Base-by-base conservation (phyloP, 2,329 filamentous ascomycete genomes). In the Ophiostoma quercus region DNA sequence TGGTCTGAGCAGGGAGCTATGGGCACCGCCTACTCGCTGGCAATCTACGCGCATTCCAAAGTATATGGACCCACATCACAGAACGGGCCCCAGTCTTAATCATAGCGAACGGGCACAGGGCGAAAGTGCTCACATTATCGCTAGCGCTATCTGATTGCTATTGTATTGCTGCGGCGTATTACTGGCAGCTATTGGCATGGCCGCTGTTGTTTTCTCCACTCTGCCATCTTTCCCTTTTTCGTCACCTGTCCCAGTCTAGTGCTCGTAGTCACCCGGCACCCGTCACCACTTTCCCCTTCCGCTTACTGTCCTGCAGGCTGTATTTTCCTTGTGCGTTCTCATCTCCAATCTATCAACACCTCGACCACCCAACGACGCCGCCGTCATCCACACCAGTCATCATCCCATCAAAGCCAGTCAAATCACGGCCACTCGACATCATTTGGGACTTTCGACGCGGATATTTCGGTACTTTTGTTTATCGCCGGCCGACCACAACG, bases 251-350 rank as follows among this genome's bases (percentile, higher is more conserved):
- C 43, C 14, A 47, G 43, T 47, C n/a, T 22, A 39, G 63, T 66
- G 34, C 32, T 41, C 39, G 37, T 66, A 47, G 63, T 66, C 65
- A 66, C 65, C 65, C n/a, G 39, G 65, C 65, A 66, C 65, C 65
- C 65, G 65, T 66, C 65, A 66, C 39, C 39, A 66, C 65, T 39
- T 29, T 65, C 16, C 25, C 65, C 65, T n/a, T 37, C 16, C 62
- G 29, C 39, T 9, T 41, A 41, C 39, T 41, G 39, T 43, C 39
- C 19, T 47, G 39, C 34, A 65, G 62, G 62, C 63, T 66, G 37
- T 43, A 47, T 66, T 66, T 66, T 66, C 65, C 65, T 66, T 14
- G 62, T 39, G 62, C 62, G 19, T 65, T 34, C 29, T n/a, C 65
- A 66, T 66, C 65, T 47, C 39, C 65, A 43, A 43, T 22, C n/a